phyloP scores from a whole-genome alignment of 192 early-diverging fungal species.

The Dissophora globulifera region DNA sequence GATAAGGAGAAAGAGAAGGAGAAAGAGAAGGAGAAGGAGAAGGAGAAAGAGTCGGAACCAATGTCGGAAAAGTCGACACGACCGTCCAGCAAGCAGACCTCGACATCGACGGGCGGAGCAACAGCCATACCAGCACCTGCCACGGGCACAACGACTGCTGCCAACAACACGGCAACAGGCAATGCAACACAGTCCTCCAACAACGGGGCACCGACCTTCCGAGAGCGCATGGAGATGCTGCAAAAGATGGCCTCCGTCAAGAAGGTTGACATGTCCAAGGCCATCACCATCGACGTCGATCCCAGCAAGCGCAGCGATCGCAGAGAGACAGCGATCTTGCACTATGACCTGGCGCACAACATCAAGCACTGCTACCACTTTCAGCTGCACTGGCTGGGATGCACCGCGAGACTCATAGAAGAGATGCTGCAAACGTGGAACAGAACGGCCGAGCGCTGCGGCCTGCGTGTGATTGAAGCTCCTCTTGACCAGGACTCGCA shows the following conservation, averaged over 20 bases:
- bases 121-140: conserved; percentile 14
- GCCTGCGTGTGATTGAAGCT: conserved; percentile 90
- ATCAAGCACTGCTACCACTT: conserved; percentile 91
- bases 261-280: conserved; percentile 68
- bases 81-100: conserved; percentile 23
- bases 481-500: conserved; percentile 77
- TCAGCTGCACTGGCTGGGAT: conserved; percentile 95
- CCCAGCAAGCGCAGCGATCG: conserved; percentile 79
- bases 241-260: conserved; percentile 55
- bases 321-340: conserved; percentile 85
- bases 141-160: not conserved
- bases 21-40: conserved; percentile 26
- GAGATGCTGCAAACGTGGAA: conserved; percentile 86
- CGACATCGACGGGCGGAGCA: conserved; percentile 8
- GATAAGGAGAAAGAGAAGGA: conserved; percentile 36
- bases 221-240: conserved; percentile 44
- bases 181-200: conserved; percentile 8
- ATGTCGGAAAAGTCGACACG: conserved; percentile 19
- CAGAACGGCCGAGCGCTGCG: conserved; percentile 84
- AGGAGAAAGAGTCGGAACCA: conserved; percentile 19
- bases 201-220: conserved; percentile 20
- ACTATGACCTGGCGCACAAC: conserved; percentile 92
- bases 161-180: not conserved
- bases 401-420: conserved; percentile 88
- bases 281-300: conserved; percentile 86